These are phyloP conservation scores for Trametes elegans DNA, from an alignment of 768 basidiomycete genomes.

Conservation along the genomic window DNA sequence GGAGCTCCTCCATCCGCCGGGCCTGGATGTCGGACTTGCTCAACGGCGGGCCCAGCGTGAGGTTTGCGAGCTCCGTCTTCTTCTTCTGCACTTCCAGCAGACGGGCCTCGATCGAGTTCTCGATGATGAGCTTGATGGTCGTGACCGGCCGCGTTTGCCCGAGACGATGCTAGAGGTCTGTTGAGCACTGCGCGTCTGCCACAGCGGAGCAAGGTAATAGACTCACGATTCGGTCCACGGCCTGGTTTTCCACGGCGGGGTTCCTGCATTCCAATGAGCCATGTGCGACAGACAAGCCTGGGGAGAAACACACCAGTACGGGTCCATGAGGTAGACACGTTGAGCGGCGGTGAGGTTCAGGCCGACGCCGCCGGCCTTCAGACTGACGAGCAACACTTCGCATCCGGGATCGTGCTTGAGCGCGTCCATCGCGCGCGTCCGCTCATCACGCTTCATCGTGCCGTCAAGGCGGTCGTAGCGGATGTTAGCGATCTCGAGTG, in stretches of 20 bases:
- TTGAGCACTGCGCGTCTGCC: not conserved
- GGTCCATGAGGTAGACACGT: slow-evolving; percentile 94
- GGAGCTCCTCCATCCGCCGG: slow-evolving; percentile 85
- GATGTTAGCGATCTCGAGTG: slow-evolving; percentile 78
- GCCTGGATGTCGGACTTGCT: slow-evolving; percentile 87
- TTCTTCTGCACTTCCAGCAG: slow-evolving; percentile 92
- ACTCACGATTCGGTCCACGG: slow-evolving; percentile 93
- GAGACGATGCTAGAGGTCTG: slow-evolving; percentile 73
- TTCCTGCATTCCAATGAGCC: no score
- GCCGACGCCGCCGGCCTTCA: slow-evolving; percentile 97
- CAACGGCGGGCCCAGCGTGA: slow-evolving; percentile 85
- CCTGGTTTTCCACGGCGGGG: slow-evolving; percentile 96
- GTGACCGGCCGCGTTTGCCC: slow-evolving; percentile 92
- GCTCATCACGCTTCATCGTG: slow-evolving; percentile 96
- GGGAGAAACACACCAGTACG: slow-evolving; percentile 69
- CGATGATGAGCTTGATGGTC: slow-evolving; percentile 91
- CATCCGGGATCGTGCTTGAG: slow-evolving; percentile 86
- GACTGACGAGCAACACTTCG: slow-evolving; percentile 92
- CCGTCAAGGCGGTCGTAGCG: slow-evolving; percentile 92
- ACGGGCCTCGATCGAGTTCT: slow-evolving; percentile 90
- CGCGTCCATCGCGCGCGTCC: slow-evolving; percentile 87
- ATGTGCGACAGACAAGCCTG: not conserved
- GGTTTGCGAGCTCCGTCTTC: slow-evolving; percentile 92
- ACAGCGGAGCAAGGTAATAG: not conserved
- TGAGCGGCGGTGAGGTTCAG: slow-evolving; percentile 94